phyloP scores from a whole-genome alignment of 2,329 filamentous ascomycete species.

The Hypoxylon sp. region DNA sequence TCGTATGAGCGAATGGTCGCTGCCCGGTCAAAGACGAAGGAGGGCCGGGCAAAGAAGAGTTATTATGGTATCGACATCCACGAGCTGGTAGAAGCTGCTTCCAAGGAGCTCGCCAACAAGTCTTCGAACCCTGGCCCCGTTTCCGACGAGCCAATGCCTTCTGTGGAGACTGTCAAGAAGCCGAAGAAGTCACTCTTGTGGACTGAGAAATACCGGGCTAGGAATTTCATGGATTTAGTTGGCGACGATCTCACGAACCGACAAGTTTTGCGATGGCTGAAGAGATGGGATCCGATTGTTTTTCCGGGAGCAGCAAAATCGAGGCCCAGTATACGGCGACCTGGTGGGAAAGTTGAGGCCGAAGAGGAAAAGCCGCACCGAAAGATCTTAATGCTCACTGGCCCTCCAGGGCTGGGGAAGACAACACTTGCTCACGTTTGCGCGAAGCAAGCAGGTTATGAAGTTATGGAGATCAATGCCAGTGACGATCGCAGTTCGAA shows the following conservation, averaged over 20 bases:
- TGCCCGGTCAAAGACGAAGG: constrained; percentile 74
- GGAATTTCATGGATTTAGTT: constrained; percentile 91
- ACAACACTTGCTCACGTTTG: constrained; percentile 97
- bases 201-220: constrained; percentile 97
- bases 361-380: constrained; percentile 83
- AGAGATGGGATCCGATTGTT: constrained; percentile 92
- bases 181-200: constrained; percentile 76
- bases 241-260: constrained; percentile 96
- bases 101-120: constrained; percentile 67
- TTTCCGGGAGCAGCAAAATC: constrained; percentile 82
- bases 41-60: constrained; percentile 78
- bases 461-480: constrained; percentile 97
- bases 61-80: constrained; percentile 97
- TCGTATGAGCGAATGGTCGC: constrained; percentile 79
- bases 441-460: constrained; percentile 94
- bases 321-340: constrained; percentile 64
- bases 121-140: constrained; percentile 45
- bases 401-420: constrained; percentile 93
- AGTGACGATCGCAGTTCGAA: constrained; percentile 93
- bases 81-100: constrained; percentile 79
- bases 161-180: constrained; percentile 62
- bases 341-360: constrained; percentile 61
- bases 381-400: constrained; percentile 91
- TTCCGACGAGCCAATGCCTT: constrained; percentile 58
- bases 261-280: constrained; percentile 91